phyloP scores from a whole-genome alignment of 495 filamentous ascomycete species.

The Trichoderma parareesei region DNA sequence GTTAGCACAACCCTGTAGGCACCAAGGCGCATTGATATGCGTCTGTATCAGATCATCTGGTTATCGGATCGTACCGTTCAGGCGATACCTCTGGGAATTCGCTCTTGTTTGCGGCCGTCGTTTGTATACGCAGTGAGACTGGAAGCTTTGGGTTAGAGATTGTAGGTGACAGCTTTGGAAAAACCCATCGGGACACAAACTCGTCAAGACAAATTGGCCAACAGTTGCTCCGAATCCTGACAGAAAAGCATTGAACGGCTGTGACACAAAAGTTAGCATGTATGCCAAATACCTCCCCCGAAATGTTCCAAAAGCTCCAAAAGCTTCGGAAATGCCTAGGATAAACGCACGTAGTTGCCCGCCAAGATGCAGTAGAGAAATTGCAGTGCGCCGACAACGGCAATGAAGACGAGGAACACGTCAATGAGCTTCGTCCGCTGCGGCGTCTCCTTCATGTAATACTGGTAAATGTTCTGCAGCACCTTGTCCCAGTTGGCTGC shows the following conservation, averaged over 20 bases:
- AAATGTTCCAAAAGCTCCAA: not conserved
- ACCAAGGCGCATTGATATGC: not conserved
- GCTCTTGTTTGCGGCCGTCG: conserved; percentile 63
- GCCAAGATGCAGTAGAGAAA: conserved; percentile 89
- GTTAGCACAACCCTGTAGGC: conserved; percentile 8
- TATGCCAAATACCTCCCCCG: not conserved
- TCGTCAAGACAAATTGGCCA: conserved; percentile 96
- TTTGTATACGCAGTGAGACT: conserved; percentile 84
- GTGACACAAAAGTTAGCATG: conserved; percentile 16
- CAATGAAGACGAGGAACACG: conserved; percentile 83
- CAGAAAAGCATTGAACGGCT: conserved; percentile 99
- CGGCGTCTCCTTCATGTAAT: conserved; percentile 71
- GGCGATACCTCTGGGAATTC: conserved; percentile 62
- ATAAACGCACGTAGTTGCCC: conserved; percentile 81
- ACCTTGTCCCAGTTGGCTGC: conserved; percentile 30
- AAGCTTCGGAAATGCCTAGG: not conserved
- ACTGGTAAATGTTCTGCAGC: conserved; percentile 55
- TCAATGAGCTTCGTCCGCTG: conserved; percentile 91
- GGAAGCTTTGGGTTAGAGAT: conserved; percentile 14
- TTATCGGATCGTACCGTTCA: conserved; percentile 48
- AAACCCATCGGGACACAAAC: conserved; percentile 78
- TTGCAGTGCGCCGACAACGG: conserved; percentile 77
- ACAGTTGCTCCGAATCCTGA: conserved; percentile 92
- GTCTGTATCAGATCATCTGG: not conserved
- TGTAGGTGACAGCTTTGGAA: not conserved